Conservation (phyloP, 177 flowering plant species). For the Vitis hybrid region DNA sequence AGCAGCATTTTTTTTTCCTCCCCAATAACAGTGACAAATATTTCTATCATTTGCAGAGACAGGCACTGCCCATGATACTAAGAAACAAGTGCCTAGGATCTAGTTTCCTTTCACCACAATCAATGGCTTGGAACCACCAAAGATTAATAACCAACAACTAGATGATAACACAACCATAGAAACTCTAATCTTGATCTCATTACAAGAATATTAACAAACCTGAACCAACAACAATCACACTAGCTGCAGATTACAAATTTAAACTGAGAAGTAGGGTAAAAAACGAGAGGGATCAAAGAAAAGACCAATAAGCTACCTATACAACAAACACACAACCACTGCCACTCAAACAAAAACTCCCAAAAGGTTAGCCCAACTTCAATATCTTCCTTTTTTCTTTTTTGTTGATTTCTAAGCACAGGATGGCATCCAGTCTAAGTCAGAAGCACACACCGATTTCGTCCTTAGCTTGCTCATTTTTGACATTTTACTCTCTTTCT, state of each 20-base stretch:
- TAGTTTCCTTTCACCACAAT: neutral
- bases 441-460: slow-evolving; percentile 43
- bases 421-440: slow-evolving; percentile 34
- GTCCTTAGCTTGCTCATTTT: slow-evolving; percentile 7
- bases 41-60: no score
- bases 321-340: slow-evolving; percentile 43
- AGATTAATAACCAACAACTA: slow-evolving; percentile 1
- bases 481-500: slow-evolving; percentile 5
- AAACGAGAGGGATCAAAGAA: slow-evolving; percentile 3
- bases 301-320: slow-evolving; percentile 45
- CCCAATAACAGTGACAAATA: no score
- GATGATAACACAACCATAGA: slow-evolving; percentile 24
- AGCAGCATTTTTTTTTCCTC: no score
- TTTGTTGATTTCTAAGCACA: slow-evolving; percentile 37
- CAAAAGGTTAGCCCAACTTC: slow-evolving; percentile 52
- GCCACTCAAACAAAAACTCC: slow-evolving; percentile 35
- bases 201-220: slow-evolving; percentile 53
- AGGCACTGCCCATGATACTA: no score
- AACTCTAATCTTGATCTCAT: slow-evolving; percentile 33
- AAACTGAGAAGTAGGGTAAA: slow-evolving; percentile 21
- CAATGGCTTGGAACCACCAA: neutral
- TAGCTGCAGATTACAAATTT: slow-evolving; percentile 42
- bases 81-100: no score
- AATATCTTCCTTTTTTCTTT: slow-evolving; percentile 24
- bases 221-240: slow-evolving; percentile 31